Base-by-base conservation (phyloP, 306 rosid genomes). In the Prunus fruticosa region DNA sequence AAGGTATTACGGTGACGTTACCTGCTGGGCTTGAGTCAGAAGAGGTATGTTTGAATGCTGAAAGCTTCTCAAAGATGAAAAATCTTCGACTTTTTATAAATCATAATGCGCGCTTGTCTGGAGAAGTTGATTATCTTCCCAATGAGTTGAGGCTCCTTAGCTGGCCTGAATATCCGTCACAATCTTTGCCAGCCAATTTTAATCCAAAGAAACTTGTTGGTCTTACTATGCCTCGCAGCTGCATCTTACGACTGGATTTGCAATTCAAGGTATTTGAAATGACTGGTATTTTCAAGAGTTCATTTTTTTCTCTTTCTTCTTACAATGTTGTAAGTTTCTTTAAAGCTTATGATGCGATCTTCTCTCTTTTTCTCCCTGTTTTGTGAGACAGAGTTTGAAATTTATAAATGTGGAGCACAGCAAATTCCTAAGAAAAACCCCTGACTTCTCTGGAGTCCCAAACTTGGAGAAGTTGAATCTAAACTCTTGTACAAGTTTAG, bases 21-120 rank as follows among this genome's bases (percentile, higher is more conserved):
- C 19, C 19, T 8, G n/a, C 18, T 32, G 38, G 6, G 6, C 38
- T 4, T 13, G n/a, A 83, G 62, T 68, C 34, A 27, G 72, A 62
- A 7, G 71, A 14, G 79, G 27, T 76, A 61, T 50, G 52, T 13
- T 79, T 86, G 61, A 71, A 53, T n/a, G n/a, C n/a, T n/a, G n/a
- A n/a, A n/a, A n/a, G n/a, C n/a, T n/a, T n/a, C n/a, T n/a, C n/a
- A n/a, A n/a, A n/a, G n/a, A n/a, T n/a, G n/a, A n/a, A n/a, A n/a
- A n/a, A n/a, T n/a, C n/a, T n/a, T n/a, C n/a, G n/a, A n/a, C n/a
- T n/a, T n/a, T n/a, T n/a, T n/a, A n/a, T n/a, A n/a, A n/a, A n/a
- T n/a, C n/a, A n/a, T n/a, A n/a, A n/a, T n/a, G n/a, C n/a, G n/a
- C n/a, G n/a, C n/a, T n/a, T n/a, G n/a, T n/a, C n/a, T n/a, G n/a